Conservation (phyloP, 768 basidiomycete genomes). For the Pisolithus microcarpus region DNA sequence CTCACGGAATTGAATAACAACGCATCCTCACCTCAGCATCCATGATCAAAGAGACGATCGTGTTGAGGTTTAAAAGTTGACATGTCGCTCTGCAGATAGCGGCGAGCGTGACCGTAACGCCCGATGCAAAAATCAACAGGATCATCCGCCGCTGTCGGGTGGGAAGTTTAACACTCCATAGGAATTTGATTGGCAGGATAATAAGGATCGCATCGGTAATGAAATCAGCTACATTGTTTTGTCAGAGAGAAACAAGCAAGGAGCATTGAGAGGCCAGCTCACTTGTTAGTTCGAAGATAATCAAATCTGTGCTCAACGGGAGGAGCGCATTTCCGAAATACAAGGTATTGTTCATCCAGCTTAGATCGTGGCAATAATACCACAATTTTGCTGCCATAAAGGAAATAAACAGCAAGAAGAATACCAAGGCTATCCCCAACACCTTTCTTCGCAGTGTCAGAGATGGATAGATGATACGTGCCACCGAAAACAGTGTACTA, state of each 20-base stretch:
- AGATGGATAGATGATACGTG: constrained; percentile 12
- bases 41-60: constrained; percentile 6
- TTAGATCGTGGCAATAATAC: constrained; percentile 6
- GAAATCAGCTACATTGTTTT: constrained; percentile 10
- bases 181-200: constrained; percentile 12
- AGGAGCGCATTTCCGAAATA: constrained; percentile 8
- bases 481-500: constrained; percentile 16
- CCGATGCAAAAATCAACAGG: constrained; percentile 15
- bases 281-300: constrained; percentile 13
- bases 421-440: constrained; percentile 4
- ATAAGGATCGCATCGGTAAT: constrained; percentile 11
- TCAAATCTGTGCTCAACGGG: neutral
- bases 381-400: constrained; percentile 7
- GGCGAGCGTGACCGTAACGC: constrained; percentile 10
- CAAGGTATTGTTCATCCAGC: constrained; percentile 5
- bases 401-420: constrained; percentile 7
- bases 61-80: constrained; percentile 5
- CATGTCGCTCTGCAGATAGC: constrained; percentile 11
- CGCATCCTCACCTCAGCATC: constrained; percentile 11
- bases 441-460: constrained; percentile 8
- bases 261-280: neutral
- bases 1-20: neutral
- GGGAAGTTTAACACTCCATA: constrained; percentile 18
- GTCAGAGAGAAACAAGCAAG: neutral
- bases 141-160: constrained; percentile 18